Base-by-base conservation (phyloP, 2,329 filamentous ascomycete genomes). In the Diaporthe aspalathi region DNA sequence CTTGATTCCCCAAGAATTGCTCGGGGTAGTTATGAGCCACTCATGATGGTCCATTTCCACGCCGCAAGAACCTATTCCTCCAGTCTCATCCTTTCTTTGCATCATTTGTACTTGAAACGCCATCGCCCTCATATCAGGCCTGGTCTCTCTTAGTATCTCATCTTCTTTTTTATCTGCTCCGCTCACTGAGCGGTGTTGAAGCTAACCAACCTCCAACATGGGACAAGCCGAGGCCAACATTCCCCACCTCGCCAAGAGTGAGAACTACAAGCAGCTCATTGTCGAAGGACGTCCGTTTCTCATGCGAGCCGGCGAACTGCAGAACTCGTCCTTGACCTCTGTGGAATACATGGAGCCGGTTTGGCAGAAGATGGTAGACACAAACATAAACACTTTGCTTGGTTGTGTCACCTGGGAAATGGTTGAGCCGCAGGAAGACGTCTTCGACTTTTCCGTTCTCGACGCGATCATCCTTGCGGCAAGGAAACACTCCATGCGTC, bases 381-480 rank as follows among this genome's bases (percentile, higher is more conserved):
- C 70, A 20, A 73, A 77, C 49, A 73, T 79, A 72, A 80, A 81
- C 70, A 81, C 80, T 0, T 65, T 79, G 2, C 74, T 79, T 2
- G 77, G 78, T 1, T 74, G 71, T 8, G 76, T 81, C 1, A 74
- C 78, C 0, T 80, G 79, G 79, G 79, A 80, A 50, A 73, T 74
- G 56, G 76, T 80, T 45, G 79, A 80, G 73, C 78, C 76, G 0
- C 69, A 72, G 2, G 77, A 80, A 71, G 78, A 73, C 16, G n/a
- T 52, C 4, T 80, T 80, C 57, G 70, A 76, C 54, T 80, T 79
- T 52, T 38, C 68, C 12, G 73, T 74, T 53, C 72, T 81, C 3
- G 76, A 79, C 45, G 50, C 72, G n/a, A 72, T 79, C 3, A 74
- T 79, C 8, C 27, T 56, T 74, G 17, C 78, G 76, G 60, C 60